Base-by-base conservation (phyloP, 345 rosid genomes). In the Erysimum cheiranthoides region DNA sequence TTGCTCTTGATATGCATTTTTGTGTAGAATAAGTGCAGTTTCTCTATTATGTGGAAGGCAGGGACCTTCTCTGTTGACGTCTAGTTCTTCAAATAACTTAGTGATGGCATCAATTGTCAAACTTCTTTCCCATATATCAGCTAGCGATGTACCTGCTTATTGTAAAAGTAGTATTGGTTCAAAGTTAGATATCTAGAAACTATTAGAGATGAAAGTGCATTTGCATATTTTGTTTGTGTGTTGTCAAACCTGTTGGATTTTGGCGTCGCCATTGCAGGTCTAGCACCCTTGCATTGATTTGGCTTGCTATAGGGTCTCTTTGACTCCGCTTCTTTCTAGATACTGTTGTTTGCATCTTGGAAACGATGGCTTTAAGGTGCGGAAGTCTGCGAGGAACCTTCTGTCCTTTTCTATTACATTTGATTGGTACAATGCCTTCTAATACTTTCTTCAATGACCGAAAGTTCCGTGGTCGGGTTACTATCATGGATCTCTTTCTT, bases 241-340 rank as follows among this genome's bases (percentile, higher is more conserved):
- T 25, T 39, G 35, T 5, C 60, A 1, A 66, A 74, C 78, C 78
- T 81, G 63, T 51, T 75, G 80, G 42, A 61, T 66, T 40, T 63
- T 62, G 46, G 73, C 54, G 71, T 76, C 70, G 54, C 65, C 75
- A 61, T 3, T 66, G 36, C 25, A 46, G 6, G 9, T 38, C n/a
- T 28, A 74, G 18, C 14, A 45, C 36, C 32, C 63, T 74, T 66
- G 78, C 17, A 16, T 74, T 56, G 67, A 66, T 36, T 35, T 46
- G 32, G 52, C 73, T 75, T 47, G 68, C 52, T 59, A 59, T 12
- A 36, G 68, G 4, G 17, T 75, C 66, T 77, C 79, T 80, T 73
- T 77, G 83, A 5, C 88, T 86, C 34, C 87, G 81, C 79, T 93
- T 93, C 68, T 84, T 86, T 73, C 71, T 82, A 32, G 76, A 64